phyloP scores from a whole-genome alignment of 305 asterid species.

The Salvia sclarea region DNA sequence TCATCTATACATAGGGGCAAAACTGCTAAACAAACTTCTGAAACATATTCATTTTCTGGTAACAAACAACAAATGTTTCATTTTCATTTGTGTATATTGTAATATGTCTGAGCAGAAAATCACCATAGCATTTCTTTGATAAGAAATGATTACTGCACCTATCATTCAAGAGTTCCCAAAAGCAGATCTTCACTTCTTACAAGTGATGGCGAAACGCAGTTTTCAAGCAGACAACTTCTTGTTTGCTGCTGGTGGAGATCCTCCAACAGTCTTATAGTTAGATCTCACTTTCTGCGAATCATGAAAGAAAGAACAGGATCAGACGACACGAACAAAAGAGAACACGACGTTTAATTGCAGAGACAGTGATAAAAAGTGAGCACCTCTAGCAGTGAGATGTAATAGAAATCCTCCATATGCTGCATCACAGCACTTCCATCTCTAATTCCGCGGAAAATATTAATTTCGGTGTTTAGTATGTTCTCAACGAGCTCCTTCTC shows the following conservation, averaged over 20 bases:
- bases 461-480: slow-evolving; percentile 88
- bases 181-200: slow-evolving; percentile 15
- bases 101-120: background rate
- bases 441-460: slow-evolving; percentile 84
- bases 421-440: slow-evolving; percentile 99
- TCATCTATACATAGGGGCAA: background rate
- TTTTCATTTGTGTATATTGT: background rate
- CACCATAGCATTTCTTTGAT: slow-evolving; percentile 1
- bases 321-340: background rate
- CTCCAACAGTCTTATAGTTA: slow-evolving; percentile 59
- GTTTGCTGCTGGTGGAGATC: slow-evolving; percentile 40
- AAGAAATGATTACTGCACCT: slow-evolving; percentile 11
- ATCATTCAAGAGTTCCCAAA: slow-evolving; percentile 11
- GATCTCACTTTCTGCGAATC: slow-evolving; percentile 69
- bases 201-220: background rate
- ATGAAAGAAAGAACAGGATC: background rate
- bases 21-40: background rate
- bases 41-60: background rate
- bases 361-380: background rate
- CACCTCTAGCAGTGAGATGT: slow-evolving; percentile 87
- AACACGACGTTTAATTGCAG: background rate
- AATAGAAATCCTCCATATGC: slow-evolving; percentile 98
- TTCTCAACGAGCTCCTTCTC: slow-evolving; percentile 89
- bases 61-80: background rate
- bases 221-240: slow-evolving; percentile 28